These are phyloP conservation scores for Allantophomopsis cytisporea DNA, from an alignment of 2,329 filamentous ascomycete species.

Conservation along the genomic window DNA sequence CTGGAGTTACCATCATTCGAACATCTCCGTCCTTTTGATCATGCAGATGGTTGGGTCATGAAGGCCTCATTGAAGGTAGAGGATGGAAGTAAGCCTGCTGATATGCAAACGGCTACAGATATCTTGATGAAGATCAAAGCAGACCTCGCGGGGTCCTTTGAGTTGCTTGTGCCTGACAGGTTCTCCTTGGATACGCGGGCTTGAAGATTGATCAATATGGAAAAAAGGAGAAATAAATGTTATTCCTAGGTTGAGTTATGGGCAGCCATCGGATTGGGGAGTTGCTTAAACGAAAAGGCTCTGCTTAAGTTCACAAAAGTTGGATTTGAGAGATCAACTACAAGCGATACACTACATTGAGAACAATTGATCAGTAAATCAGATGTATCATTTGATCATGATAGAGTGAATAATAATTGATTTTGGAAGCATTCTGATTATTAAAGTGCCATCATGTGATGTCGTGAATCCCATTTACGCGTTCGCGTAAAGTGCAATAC, in stretches of 20 bases:
- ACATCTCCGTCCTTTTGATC: conserved; percentile 31
- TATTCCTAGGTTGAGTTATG: too few relatives aligned
- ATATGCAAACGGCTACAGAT: conserved; percentile 39
- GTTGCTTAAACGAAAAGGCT: too few relatives aligned
- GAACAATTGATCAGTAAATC: too few relatives aligned
- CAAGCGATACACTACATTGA: too few relatives aligned
- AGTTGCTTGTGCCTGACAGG: conserved; percentile 36
- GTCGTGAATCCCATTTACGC: neutral
- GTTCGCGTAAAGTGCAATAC: too few relatives aligned
- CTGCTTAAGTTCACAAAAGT: too few relatives aligned
- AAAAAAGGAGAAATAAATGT: too few relatives aligned
- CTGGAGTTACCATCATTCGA: conserved; percentile 30
- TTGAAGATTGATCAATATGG: too few relatives aligned
- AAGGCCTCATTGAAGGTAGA: conserved; percentile 37
- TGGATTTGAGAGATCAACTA: too few relatives aligned
- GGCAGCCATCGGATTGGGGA: too few relatives aligned
- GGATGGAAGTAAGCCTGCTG: conserved; percentile 39
- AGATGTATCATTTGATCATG: too few relatives aligned
- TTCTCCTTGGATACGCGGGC: conserved; percentile 33
- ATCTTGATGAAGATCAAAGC: conserved; percentile 29
- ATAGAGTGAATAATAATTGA: too few relatives aligned
- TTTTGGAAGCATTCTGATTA: conserved; percentile 11
- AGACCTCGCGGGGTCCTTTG: conserved; percentile 36
- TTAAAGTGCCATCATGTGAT: conserved; percentile 7
- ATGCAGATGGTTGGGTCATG: conserved; percentile 37